These are phyloP conservation scores for Yamadazyma sp. DNA, from an alignment of 805 yeast species.

Conservation along the genomic window DNA sequence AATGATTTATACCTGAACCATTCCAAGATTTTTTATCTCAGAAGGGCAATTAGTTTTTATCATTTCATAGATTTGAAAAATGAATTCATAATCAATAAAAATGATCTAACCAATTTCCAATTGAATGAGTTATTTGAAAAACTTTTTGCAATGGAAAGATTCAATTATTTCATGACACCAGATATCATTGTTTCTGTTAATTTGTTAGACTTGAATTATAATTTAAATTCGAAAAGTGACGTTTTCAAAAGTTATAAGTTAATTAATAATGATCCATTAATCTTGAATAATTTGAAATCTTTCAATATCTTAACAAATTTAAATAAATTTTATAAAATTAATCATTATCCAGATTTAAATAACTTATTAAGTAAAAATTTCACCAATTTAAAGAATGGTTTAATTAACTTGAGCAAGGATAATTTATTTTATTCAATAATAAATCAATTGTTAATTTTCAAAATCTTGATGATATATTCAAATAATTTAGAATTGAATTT, in stretches of 20 bases:
- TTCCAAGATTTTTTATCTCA: slow-evolving; percentile 26
- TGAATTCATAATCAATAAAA: slow-evolving; percentile 14
- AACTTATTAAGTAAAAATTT: slow-evolving; percentile 9
- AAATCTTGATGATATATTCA: slow-evolving; percentile 19
- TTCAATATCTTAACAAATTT: slow-evolving; percentile 13
- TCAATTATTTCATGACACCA: slow-evolving; percentile 17
- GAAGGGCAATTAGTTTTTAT: slow-evolving; percentile 26
- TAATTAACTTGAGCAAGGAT: slow-evolving; percentile 11
- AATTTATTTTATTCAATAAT: slow-evolving; percentile 12
- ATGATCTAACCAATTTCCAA: slow-evolving; percentile 16
- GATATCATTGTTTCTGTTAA: slow-evolving; percentile 13
- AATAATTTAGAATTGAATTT: slow-evolving; percentile 14
- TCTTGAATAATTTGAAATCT: slow-evolving; percentile 17
- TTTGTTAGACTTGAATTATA: slow-evolving; percentile 11
- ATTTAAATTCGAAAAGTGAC: slow-evolving; percentile 6
- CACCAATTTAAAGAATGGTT: slow-evolving; percentile 11
- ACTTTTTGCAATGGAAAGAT: slow-evolving; percentile 27
- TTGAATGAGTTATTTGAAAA: slow-evolving; percentile 30
- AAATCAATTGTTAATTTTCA: slow-evolving; percentile 18
- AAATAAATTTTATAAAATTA: slow-evolving; percentile 11
- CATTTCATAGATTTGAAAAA: slow-evolving; percentile 27
- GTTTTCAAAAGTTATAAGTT: slow-evolving; percentile 10
- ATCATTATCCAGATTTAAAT: slow-evolving; percentile 13
- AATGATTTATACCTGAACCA: slow-evolving; percentile 16
- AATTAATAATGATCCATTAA: slow-evolving; percentile 15